Base-by-base conservation (phyloP, 345 rosid genomes). In the Cardamine resedifolia region DNA sequence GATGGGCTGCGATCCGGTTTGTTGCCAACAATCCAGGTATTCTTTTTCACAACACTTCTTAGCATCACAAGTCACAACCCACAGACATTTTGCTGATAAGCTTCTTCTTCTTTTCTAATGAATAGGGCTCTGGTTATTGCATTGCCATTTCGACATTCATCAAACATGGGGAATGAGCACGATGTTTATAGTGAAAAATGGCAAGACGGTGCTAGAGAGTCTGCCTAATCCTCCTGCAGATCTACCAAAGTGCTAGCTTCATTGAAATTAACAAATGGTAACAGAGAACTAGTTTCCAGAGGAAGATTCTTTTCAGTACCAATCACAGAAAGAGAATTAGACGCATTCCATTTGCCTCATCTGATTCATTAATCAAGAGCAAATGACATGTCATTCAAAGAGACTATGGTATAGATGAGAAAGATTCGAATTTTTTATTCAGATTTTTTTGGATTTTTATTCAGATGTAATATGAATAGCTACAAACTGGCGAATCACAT, bases 1-100 rank as follows among this genome's bases (percentile, higher is more conserved):
- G 96, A 70, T 92, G 98, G 96, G 96, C 98, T 19, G 98, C 86
- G 4, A 80, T 92, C 58, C 81, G 95, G n/a, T 86, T 88, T 41
- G 80, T 74, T 4, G 95, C 95, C 23, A 86, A 90, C 79, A 92
- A 88, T 79, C 96, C 96, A 52, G 96, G 95, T 90, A 82, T 14
- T 77, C 14, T 26, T 57, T 14, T 34, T 24, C 53, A 52, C 43
- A 50, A 47, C 23, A 49, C 36, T 77, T 58, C 28, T 26, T 45
- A 52, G 26, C 79, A 64, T 28, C 80, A 49, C 30, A 56, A 55
- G 57, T 28, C 80, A 49, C 30, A 56, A 55, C 36, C 44, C 51
- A 31, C 15, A 31, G 0, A 36, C 61, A 64, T 15, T 26, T 69
- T 76, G 15, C 75, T 76, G 71, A 76, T 39, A 69, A 16, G n/a